Percentiles rank a stretch among this genome's conserved stretches.
Conservation (phyloP, 2,329 filamentous ascomycete species). For the Thielaviopsis cerberus region DNA sequence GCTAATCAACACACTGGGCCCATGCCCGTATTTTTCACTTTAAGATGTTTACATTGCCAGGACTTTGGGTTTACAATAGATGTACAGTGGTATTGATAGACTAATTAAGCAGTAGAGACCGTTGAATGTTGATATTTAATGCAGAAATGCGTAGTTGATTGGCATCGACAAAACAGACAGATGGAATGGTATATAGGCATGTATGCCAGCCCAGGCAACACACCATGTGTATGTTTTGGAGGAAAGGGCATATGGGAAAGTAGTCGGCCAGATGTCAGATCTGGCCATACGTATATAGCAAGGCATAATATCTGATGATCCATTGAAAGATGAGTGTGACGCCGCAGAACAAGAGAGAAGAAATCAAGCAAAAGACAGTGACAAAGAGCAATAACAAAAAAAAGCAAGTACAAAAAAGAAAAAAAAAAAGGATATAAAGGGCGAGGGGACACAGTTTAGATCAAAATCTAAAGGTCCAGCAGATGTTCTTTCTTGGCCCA, state of each 20-base stretch:
- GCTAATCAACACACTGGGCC: too few relatives aligned
- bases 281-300: background rate
- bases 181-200: too few relatives aligned
- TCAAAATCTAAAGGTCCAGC: background rate
- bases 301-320: background rate
- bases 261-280: background rate
- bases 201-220: background rate
- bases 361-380: background rate
- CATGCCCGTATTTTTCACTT: too few relatives aligned
- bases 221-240: background rate
- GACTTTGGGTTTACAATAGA: background rate
- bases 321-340: background rate
- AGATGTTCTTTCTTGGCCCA: background rate
- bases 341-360: background rate
- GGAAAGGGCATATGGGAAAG: background rate
- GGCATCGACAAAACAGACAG: background rate
- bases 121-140: background rate
- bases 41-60: too few relatives aligned
- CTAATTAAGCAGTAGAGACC: background rate
- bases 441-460: too few relatives aligned
- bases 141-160: background rate
- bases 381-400: background rate
- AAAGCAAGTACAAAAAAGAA: background rate
- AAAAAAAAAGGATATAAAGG: background rate
- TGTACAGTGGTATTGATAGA: background rate